A percentile compares a stretch with the other conserved stretches of the same genome.
These are phyloP conservation scores for Sphaerulina musiva DNA, from an alignment of 2,329 filamentous ascomycete genomes.

Conservation along the genomic window DNA sequence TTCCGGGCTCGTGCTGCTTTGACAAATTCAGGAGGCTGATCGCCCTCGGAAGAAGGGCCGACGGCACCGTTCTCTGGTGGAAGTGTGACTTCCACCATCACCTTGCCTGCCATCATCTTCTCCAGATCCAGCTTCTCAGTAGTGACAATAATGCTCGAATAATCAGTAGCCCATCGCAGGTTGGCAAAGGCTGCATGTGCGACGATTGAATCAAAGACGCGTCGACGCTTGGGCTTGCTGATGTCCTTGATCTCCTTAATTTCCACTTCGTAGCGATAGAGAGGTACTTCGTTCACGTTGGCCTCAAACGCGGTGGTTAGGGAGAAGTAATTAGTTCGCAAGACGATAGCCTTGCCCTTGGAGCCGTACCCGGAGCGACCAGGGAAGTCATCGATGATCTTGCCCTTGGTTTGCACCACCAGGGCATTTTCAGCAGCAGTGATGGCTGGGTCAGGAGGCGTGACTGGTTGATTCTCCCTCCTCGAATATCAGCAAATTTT, in stretches of 20 bases:
- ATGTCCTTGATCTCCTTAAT: conserved; percentile 27
- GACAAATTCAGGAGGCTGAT: conserved; percentile 20
- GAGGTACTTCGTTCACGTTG: conserved; percentile 17
- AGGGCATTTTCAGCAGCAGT: conserved; percentile 23
- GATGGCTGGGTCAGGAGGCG: conserved; percentile 23
- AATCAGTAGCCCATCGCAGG: conserved; percentile 36
- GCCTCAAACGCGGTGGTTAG: conserved; percentile 34
- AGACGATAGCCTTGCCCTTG: conserved; percentile 33
- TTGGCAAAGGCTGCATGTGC: conserved; percentile 30
- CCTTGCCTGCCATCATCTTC: conserved; percentile 3
- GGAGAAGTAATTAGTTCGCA: conserved; percentile 42
- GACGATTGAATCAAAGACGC: conserved; percentile 44
- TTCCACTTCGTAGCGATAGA: conserved; percentile 40
- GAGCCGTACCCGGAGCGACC: conserved; percentile 36
- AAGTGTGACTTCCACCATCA: conserved; percentile 31
- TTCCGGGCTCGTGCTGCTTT: conserved; percentile 26
- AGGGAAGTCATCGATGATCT: conserved; percentile 30
- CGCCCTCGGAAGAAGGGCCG: conserved; percentile 1
- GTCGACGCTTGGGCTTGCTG: conserved; percentile 42
- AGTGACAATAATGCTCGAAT: conserved; percentile 34
- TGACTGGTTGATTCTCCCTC: conserved; percentile 16
- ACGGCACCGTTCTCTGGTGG: conserved; percentile 13
- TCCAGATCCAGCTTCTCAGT: conserved; percentile 26
- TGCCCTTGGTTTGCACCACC: conserved; percentile 22
- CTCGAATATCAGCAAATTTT: conserved; percentile 22